Evolutionary conservation across 2,329 filamentous ascomycete genomes (phyloP), one percentile per base, ranked within the genome.

Genomic region (Trichoderma atroviride): DNA sequence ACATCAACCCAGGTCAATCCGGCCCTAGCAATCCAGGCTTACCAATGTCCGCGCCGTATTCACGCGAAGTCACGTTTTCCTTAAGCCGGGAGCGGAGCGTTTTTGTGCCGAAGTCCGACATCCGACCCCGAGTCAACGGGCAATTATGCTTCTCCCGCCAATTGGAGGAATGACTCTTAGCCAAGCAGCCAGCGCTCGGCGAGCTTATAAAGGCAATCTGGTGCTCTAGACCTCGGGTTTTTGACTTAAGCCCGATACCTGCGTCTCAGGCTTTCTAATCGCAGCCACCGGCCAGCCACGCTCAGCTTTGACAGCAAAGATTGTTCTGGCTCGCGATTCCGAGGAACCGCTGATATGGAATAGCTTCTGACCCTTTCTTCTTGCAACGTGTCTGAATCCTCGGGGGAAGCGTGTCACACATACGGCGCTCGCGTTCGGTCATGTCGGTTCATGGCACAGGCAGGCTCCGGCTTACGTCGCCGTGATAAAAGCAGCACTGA

Each of bases 1-100:
- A 43, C 29, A 22, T 66, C 35, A 35, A 66, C 27, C 35, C 57
- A 29, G 35, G 7, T 43, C 40, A 19, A 43, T 35, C 22, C 24
- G 31, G 35, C 31, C 37, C 16, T 43, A 58, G 52, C 37, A 29
- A 22, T 14, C 16, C 52, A 66, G 16, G 63, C 53, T 66, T 66
- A 66, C 63, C 53, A 66, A 66, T 57, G 33, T 16, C 33, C 22
- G 40, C 43, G 24, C 33, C 33, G 13, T 35, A 35, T 35, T 35
- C 33, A 31, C 65, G 57, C 43, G 31, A 68, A 61, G 65, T 68
- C 63, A 74, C 72, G 31, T 73, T 27, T 58, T 66, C 52, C 19
- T n/a, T 27, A 16, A 56, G 5, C 24, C 35, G 37, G 13, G 37
- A 27, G 22, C 55, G 63, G 63, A 16, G n/a, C 35, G 55, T 50